Evolutionary conservation across 2,329 filamentous ascomycete genomes (phyloP), one percentile per base, ranked within the genome.

Genomic region (Mollisia scopiformis): DNA sequence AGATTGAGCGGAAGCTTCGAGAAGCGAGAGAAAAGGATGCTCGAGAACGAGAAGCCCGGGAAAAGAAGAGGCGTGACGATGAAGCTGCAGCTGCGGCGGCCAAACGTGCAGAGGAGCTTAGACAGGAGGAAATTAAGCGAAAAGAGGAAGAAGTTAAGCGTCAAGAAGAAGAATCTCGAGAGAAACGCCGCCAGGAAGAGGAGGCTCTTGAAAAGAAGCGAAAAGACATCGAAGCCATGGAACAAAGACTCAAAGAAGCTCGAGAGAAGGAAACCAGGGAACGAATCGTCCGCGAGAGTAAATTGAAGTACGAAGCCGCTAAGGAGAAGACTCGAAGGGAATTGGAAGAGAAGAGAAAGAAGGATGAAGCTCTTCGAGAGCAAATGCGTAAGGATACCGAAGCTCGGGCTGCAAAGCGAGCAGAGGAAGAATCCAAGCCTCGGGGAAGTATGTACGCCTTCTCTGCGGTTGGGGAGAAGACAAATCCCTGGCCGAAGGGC

Each of bases 401-500:
- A 35, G 46, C 52, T 53, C 31, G 62, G 60, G 57, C 39, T 54
- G 52, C 53, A 30, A 62, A 63, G 54, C 43, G 58, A 51, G 49
- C 47, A n/a, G 62, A 59, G 33, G 59, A 61, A 23, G 61, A 54
- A 21, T 66, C 74, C 59, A 70, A 75, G 66, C 59, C 70, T 52
- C 66, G 62, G 60, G 60, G 63, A 55, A 72, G 63, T 66, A 79
- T 81, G n/a, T 88, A 89, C 69, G 86, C 86, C 59, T 88, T 79
- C 75, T 86, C 83, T 57, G 82, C 85, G 31, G 83, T 88, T 23
- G 88, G 88, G 54, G 88, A 91, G 75, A 87, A 82, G 75, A 88
- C 83, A 53, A 89, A 86, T 74, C 87, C 87, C 67, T 91, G 89
- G 84, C 88, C 88, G 6, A 86, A 83, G 69, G 86, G 83, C 67